Conservation (phyloP, 495 filamentous ascomycete genomes). For the Hyphodiscus hymeniophilus region DNA sequence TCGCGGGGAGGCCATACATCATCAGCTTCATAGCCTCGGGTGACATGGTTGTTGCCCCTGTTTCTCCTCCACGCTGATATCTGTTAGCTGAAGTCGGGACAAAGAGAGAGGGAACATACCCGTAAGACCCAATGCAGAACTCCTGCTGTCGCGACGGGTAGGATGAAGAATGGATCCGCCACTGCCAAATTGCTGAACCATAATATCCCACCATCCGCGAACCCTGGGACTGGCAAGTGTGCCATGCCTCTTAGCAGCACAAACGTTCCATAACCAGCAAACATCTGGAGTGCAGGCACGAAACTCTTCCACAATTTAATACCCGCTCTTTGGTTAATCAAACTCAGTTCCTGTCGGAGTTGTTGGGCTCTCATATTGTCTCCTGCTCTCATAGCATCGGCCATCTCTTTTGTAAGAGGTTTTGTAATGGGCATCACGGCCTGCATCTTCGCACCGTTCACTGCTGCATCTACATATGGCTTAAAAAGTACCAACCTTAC, state of each 20-base stretch:
- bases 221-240: slow-evolving; percentile 65
- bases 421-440: slow-evolving; percentile 38
- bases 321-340: slow-evolving; percentile 42
- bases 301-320: slow-evolving; percentile 45
- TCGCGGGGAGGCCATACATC: slow-evolving; percentile 46
- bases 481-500: slow-evolving; percentile 59
- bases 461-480: slow-evolving; percentile 49
- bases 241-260: slow-evolving; percentile 68
- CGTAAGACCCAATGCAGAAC: slow-evolving; percentile 45
- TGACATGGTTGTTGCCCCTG: slow-evolving; percentile 23
- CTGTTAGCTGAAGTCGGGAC: slow-evolving; percentile 3
- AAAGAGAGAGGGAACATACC: slow-evolving; percentile 36
- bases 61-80: slow-evolving; percentile 41
- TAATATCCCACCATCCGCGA: slow-evolving; percentile 56
- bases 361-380: slow-evolving; percentile 37
- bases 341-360: slow-evolving; percentile 35
- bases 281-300: slow-evolving; percentile 54
- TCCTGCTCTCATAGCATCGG: slow-evolving; percentile 22
- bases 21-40: slow-evolving; percentile 43
- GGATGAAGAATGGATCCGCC: slow-evolving; percentile 62
- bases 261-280: slow-evolving; percentile 73
- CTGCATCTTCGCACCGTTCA: slow-evolving; percentile 45
- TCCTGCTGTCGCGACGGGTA: slow-evolving; percentile 51
- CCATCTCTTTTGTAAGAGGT: slow-evolving; percentile 43
- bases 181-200: slow-evolving; percentile 81